phyloP scores from a whole-genome alignment of 768 basidiomycete species.

The Boletales sp. region DNA sequence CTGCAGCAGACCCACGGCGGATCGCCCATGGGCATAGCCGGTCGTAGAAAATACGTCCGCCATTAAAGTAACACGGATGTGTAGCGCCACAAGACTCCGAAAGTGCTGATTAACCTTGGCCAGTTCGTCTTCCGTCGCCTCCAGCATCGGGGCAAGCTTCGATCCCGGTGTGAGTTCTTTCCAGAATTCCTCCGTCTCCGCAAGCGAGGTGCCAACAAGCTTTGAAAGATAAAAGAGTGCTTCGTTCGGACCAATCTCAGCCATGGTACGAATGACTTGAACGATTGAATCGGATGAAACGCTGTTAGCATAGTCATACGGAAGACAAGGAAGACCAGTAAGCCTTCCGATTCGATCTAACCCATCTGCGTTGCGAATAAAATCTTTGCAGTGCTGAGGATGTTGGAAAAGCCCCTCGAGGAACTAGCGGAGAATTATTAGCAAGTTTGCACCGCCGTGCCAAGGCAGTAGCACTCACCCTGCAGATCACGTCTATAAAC shows the following conservation, averaged over 20 bases:
- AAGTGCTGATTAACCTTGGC: constrained; percentile 59
- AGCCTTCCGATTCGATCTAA: constrained; percentile 72
- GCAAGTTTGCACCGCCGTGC: not conserved
- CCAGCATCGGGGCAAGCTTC: constrained; percentile 62
- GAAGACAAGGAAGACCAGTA: constrained; percentile 80
- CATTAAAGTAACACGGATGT: constrained; percentile 77
- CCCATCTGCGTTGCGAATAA: constrained; percentile 71
- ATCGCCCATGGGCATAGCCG: constrained; percentile 77
- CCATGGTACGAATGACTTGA: constrained; percentile 84
- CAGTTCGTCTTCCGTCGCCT: constrained; percentile 46
- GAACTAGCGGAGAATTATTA: constrained; percentile 49
- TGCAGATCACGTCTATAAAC: constrained; percentile 75
- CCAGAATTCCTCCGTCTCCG: constrained; percentile 74
- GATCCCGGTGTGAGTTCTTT: constrained; percentile 47
- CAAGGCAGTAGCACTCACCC: constrained; percentile 46
- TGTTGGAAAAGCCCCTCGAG: constrained; percentile 95
- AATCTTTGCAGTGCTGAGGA: constrained; percentile 84
- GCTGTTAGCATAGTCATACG: constrained; percentile 84
- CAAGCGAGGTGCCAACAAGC: constrained; percentile 66
- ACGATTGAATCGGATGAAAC: constrained; percentile 84
- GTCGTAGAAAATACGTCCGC: constrained; percentile 86
- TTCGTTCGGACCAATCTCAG: constrained; percentile 77
- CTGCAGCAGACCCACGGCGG: constrained; percentile 70
- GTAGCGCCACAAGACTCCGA: constrained; percentile 67
- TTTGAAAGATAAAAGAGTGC: constrained; percentile 68